Evolutionary conservation across 139 green algal genomes (phyloP).

Genomic region (Dunaliella sp.): DNA sequence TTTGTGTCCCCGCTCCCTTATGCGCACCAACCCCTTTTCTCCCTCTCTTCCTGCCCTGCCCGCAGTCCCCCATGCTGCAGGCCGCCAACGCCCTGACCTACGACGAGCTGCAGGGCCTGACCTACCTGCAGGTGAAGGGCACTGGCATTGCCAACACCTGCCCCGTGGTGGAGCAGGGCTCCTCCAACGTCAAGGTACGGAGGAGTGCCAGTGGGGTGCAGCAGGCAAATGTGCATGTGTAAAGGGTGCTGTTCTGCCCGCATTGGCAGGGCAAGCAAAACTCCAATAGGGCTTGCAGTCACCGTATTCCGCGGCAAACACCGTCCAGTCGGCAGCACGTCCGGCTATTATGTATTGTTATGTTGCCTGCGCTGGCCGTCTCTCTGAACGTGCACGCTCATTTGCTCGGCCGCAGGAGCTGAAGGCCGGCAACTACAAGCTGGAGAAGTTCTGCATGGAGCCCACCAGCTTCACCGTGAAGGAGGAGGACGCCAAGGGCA

Average conservation of each 20-base stretch:
- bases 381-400: too few species aligned
- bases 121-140: conserved; percentile 96
- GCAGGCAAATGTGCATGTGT: too few species aligned
- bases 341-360: too few species aligned
- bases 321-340: too few species aligned
- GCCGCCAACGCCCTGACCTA: conserved; percentile 77
- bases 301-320: too few species aligned
- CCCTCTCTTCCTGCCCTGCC: not conserved
- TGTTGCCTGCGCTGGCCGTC: too few species aligned
- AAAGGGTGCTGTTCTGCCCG: too few species aligned
- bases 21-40: not conserved
- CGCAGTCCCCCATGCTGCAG: not conserved
- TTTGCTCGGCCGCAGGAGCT: conserved; percentile 48
- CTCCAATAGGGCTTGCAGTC: too few species aligned
- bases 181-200: conserved; percentile 54
- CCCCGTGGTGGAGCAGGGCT: conserved; percentile 74
- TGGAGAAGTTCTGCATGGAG: conserved; percentile 98
- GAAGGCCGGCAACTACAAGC: conserved; percentile 88
- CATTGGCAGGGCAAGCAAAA: too few species aligned
- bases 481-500: conserved; percentile 63
- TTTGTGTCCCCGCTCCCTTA: not conserved
- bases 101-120: conserved; percentile 87
- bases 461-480: conserved; percentile 93
- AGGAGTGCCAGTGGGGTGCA: too few species aligned
- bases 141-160: conserved; percentile 94